Conservation (phyloP, 805 yeast genomes). For the Saccharomycodes ludwigii region DNA sequence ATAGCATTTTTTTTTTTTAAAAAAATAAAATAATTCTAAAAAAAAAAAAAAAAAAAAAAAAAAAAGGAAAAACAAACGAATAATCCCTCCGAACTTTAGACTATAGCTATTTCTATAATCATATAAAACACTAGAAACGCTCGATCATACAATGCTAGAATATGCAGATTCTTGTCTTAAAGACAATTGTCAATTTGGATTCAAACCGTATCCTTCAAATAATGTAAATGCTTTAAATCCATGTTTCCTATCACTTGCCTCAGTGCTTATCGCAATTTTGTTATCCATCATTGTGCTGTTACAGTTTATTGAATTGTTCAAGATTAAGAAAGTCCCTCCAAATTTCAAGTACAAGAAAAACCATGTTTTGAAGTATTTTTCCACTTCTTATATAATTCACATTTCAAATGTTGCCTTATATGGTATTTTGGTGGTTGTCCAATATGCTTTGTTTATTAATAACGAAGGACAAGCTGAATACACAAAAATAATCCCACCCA, state of each 20-base stretch:
- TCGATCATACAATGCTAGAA: too few relatives aligned
- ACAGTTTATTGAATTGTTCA: conserved; percentile 12
- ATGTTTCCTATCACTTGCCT: conserved; percentile 18
- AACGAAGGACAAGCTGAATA: too few relatives aligned
- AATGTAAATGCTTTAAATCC: conserved; percentile 25
- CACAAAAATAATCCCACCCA: conserved; percentile 7
- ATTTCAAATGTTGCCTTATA: conserved; percentile 14
- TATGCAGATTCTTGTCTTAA: too few relatives aligned
- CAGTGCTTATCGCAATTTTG: conserved; percentile 7
- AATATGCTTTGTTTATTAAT: conserved; percentile 6
- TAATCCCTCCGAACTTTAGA: too few relatives aligned
- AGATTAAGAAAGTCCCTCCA: conserved; percentile 13
- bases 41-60: too few relatives aligned
- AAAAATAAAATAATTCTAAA: too few relatives aligned
- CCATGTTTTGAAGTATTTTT: conserved; percentile 6
- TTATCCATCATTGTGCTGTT: conserved; percentile 14
- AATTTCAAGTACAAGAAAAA: conserved; percentile 5
- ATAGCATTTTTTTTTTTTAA: too few relatives aligned
- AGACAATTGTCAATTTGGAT: too few relatives aligned
- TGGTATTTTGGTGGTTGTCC: conserved; percentile 8
- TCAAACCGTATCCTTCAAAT: conserved; percentile 22
- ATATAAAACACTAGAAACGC: too few relatives aligned
- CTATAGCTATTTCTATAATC: too few relatives aligned
- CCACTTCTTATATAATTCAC: conserved; percentile 13
- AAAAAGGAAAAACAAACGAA: too few relatives aligned